Conservation (phyloP, 768 basidiomycete genomes). For the Trametes coccinea region DNA sequence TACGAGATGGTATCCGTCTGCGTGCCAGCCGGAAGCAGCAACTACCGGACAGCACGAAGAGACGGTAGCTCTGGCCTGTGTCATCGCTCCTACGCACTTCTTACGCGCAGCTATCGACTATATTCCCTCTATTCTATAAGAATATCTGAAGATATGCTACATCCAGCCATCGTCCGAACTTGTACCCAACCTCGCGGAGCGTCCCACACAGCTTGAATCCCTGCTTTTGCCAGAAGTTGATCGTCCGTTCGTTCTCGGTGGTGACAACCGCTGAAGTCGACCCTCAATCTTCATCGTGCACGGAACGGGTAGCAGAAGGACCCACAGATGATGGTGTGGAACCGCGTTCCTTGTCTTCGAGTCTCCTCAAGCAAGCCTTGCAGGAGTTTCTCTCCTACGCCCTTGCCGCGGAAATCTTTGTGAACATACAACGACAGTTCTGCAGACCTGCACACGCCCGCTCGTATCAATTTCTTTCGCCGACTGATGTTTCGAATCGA, state of each 20-base stretch:
- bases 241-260: slow-evolving; percentile 10
- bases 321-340: slow-evolving; percentile 17
- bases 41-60: too few relatives aligned
- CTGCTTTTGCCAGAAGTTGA: slow-evolving; percentile 14
- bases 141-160: slow-evolving; percentile 15
- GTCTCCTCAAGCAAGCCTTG: neutral
- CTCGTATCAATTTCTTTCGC: too few relatives aligned
- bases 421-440: slow-evolving; percentile 18
- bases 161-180: slow-evolving; percentile 20
- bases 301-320: too few relatives aligned
- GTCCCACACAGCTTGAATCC: slow-evolving; percentile 16
- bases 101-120: too few relatives aligned
- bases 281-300: too few relatives aligned
- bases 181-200: slow-evolving; percentile 14
- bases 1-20: too few relatives aligned
- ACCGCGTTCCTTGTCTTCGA: slow-evolving; percentile 6
- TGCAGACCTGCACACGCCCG: neutral
- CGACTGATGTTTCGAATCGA: too few relatives aligned
- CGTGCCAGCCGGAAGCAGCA: too few relatives aligned
- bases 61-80: too few relatives aligned
- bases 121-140: neutral
- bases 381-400: slow-evolving; percentile 3
- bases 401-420: slow-evolving; percentile 10
- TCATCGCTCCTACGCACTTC: too few relatives aligned
- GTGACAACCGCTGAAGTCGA: slow-evolving; percentile 5